These are phyloP conservation scores for Sphagnum tenellum DNA, from an alignment of 225 moss, liverwort and hornwort genomes.

Conservation along the genomic window DNA sequence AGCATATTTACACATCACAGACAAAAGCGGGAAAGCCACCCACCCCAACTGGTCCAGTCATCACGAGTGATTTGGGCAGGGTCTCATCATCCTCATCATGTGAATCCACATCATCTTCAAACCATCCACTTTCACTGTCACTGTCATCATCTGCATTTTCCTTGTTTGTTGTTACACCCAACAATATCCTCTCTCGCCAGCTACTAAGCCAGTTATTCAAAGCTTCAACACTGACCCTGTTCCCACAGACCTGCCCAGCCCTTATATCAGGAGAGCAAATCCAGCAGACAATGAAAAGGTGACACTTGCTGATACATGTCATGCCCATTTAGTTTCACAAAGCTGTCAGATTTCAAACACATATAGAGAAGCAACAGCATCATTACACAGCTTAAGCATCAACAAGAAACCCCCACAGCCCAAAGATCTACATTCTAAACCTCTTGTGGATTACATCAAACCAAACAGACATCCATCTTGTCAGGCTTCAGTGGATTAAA, in stretches of 20 bases:
- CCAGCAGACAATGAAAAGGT: too few species aligned
- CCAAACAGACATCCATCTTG: too few species aligned
- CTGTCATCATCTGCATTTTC: conserved; percentile 26
- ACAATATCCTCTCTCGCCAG: conserved; percentile 64
- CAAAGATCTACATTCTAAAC: too few species aligned
- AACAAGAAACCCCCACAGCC: too few species aligned
- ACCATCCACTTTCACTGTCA: conserved; percentile 47
- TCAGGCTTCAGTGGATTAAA: too few species aligned
- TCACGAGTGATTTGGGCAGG: conserved; percentile 54
- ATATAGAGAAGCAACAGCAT: too few species aligned
- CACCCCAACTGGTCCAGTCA: conserved; percentile 80
- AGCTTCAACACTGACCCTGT: conserved; percentile 38
- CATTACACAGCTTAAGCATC: too few species aligned
- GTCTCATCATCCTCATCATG: conserved; percentile 36
- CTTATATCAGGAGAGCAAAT: too few species aligned
- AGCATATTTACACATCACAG: not conserved
- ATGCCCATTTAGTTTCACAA: too few species aligned
- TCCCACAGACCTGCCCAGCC: conserved; percentile 64
- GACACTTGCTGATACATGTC: too few species aligned
- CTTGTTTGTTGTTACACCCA: conserved; percentile 12
- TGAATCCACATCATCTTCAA: conserved; percentile 38
- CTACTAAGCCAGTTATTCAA: conserved; percentile 63
- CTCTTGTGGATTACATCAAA: too few species aligned
- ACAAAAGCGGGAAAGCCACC: not conserved
- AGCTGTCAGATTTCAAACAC: too few species aligned